Percentiles rank a stretch among this genome's conserved stretches.
Conservation (phyloP, 73 alveolate species). For the Paramecium primaurelia region DNA sequence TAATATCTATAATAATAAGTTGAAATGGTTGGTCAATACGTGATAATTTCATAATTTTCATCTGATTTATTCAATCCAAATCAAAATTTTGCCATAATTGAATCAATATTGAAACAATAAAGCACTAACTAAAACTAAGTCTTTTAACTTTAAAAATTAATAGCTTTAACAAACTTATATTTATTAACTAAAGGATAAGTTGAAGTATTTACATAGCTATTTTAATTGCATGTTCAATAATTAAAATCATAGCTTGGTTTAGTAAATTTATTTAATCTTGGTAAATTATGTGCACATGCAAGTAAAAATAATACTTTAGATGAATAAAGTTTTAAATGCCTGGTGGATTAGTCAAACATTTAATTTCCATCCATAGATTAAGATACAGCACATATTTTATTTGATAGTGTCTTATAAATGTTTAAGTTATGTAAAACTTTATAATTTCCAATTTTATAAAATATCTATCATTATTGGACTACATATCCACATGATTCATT, state of each 20-base stretch:
- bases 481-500: conserved; percentile 9
- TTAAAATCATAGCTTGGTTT: not conserved
- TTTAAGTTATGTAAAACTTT: not conserved
- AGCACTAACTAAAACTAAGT: not conserved
- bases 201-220: not conserved
- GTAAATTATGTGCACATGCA: conserved; percentile 32
- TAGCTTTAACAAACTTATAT: not conserved
- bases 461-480: not conserved
- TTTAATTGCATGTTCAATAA: not conserved
- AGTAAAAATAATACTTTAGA: not conserved
- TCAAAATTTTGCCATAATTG: not conserved
- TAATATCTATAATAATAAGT: not conserved
- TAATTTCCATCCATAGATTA: not conserved
- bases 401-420: conserved; percentile 5
- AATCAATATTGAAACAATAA: not conserved
- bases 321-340: not conserved
- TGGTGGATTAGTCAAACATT: not conserved
- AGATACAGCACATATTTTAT: conserved; percentile 1
- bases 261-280: conserved; percentile 1
- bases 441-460: not conserved
- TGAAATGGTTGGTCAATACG: not conserved
- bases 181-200: not conserved
- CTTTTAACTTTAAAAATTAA: not conserved
- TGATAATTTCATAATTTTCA: not conserved
- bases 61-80: not conserved